These are phyloP conservation scores for Cryptococcus hybrid DNA, from an alignment of 1,284 basidiomycete genomes.

Conservation along the genomic window DNA sequence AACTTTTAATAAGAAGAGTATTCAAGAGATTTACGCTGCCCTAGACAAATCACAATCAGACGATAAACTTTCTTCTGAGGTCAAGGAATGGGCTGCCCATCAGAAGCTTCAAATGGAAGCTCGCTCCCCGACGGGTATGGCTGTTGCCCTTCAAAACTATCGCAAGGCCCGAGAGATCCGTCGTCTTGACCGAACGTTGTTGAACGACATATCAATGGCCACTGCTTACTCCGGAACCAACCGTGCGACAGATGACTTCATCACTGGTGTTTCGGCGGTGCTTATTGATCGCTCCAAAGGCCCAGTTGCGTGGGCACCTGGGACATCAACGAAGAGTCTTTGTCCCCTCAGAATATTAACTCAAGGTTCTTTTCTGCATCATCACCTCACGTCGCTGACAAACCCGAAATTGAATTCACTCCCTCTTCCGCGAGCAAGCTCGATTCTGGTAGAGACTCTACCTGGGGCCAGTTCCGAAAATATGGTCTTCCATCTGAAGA, in stretches of 20 bases:
- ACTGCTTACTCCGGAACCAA: slow-evolving; percentile 33
- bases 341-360: slow-evolving; percentile 55
- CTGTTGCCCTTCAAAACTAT: slow-evolving; percentile 75
- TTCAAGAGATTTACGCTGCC: slow-evolving; percentile 67
- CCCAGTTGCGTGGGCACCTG: slow-evolving; percentile 53
- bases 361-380: slow-evolving; percentile 39
- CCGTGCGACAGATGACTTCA: slow-evolving; percentile 76
- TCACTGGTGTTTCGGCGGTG: slow-evolving; percentile 71
- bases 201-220: slow-evolving; percentile 57
- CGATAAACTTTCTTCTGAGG: slow-evolving; percentile 52
- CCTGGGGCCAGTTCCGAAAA: slow-evolving; percentile 47
- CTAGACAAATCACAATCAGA: slow-evolving; percentile 53
- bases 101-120: slow-evolving; percentile 64
- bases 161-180: slow-evolving; percentile 63
- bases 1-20: slow-evolving; percentile 66
- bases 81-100: slow-evolving; percentile 69
- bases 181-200: slow-evolving; percentile 63
- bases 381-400: slow-evolving; percentile 64
- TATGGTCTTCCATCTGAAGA: slow-evolving; percentile 46
- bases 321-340: slow-evolving; percentile 58
- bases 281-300: slow-evolving; percentile 62
- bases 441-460: slow-evolving; percentile 30
- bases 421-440: slow-evolving; percentile 20
- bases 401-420: slow-evolving; percentile 48
- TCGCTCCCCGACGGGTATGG: slow-evolving; percentile 86